These are phyloP conservation scores for Lycium barbarum DNA, from an alignment of 257 asterid genomes.

Conservation along the genomic window DNA sequence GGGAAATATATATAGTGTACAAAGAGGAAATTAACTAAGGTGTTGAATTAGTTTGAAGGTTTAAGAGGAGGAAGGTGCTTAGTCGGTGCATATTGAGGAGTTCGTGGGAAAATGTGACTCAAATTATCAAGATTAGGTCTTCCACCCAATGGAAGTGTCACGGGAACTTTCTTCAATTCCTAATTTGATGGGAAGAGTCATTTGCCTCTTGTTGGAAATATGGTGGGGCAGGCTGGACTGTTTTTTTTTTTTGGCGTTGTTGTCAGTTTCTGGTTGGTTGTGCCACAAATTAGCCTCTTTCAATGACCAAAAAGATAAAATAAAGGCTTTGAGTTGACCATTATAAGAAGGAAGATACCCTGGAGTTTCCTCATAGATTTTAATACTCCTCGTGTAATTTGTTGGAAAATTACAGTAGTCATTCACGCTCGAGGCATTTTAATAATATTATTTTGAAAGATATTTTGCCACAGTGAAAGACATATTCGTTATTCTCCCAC, in stretches of 20 bases:
- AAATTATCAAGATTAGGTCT: not conserved
- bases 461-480: not conserved
- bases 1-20: slow-evolving; percentile 18
- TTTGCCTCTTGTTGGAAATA: slow-evolving; percentile 26
- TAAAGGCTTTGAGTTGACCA: not conserved
- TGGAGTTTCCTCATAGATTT: not conserved
- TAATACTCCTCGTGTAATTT: not conserved
- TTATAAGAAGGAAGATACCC: not conserved
- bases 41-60: not conserved
- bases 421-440: not conserved
- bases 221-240: slow-evolving; percentile 40
- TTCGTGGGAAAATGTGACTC: slow-evolving; percentile 3
- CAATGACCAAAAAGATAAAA: not conserved
- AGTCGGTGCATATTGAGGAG: not conserved
- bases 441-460: no score
- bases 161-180: slow-evolving; percentile 33
- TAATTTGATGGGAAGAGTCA: slow-evolving; percentile 30
- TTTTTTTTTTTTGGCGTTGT: not conserved
- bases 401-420: not conserved
- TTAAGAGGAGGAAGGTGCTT: not conserved
- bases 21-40: not conserved
- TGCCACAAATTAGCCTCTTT: not conserved
- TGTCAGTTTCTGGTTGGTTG: not conserved
- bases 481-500: not conserved
- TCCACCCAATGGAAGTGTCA: not conserved